A percentile compares a stretch with the other conserved stretches of the same genome.
These are phyloP conservation scores for Panicum miliaceum DNA, from an alignment of 176 grass and related monocot genomes.

Conservation along the genomic window DNA sequence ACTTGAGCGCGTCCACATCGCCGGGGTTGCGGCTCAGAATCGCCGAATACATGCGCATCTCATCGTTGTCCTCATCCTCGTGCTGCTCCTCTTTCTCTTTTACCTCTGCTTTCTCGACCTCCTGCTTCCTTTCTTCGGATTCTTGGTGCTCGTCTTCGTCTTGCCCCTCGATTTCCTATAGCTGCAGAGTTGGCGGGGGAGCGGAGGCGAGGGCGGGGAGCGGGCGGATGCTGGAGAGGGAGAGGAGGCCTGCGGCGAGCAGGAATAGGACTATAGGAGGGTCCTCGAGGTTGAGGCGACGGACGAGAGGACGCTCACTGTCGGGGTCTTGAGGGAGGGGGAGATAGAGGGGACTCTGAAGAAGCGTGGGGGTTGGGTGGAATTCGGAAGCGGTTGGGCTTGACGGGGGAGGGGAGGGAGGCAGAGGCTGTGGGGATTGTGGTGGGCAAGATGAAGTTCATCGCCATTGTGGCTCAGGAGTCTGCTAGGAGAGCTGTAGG, in stretches of 20 bases:
- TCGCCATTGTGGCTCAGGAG: slow-evolving; percentile 38
- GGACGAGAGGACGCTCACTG: slow-evolving; percentile 16
- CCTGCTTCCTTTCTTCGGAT: background rate
- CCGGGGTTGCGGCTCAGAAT: slow-evolving; percentile 55
- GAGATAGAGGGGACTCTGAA: background rate
- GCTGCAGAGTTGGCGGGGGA: slow-evolving; percentile 7
- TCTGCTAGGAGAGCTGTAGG: too few relatives aligned
- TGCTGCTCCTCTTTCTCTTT: slow-evolving; percentile 9
- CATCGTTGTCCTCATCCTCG: slow-evolving; percentile 29
- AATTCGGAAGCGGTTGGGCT: background rate
- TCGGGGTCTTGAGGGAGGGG: slow-evolving; percentile 5
- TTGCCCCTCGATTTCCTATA: slow-evolving; percentile 6
- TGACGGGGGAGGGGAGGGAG: background rate
- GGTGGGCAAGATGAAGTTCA: slow-evolving; percentile 31
- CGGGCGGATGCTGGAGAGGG: slow-evolving; percentile 32
- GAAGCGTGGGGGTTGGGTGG: background rate
- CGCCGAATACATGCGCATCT: slow-evolving; percentile 66
- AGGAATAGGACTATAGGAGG: slow-evolving; percentile 46
- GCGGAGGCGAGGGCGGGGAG: slow-evolving; percentile 30
- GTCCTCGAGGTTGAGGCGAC: slow-evolving; percentile 31
- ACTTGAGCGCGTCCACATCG: slow-evolving; percentile 76
- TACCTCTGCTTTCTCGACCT: slow-evolving; percentile 27
- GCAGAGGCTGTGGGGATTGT: background rate
- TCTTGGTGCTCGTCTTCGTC: slow-evolving; percentile 28
- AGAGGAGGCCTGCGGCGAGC: slow-evolving; percentile 44